Percentiles rank a stretch among this genome's conserved stretches.
phyloP scores from a whole-genome alignment of 2,329 filamentous ascomycete genomes.

The Exophiala phaeomuriformis region DNA sequence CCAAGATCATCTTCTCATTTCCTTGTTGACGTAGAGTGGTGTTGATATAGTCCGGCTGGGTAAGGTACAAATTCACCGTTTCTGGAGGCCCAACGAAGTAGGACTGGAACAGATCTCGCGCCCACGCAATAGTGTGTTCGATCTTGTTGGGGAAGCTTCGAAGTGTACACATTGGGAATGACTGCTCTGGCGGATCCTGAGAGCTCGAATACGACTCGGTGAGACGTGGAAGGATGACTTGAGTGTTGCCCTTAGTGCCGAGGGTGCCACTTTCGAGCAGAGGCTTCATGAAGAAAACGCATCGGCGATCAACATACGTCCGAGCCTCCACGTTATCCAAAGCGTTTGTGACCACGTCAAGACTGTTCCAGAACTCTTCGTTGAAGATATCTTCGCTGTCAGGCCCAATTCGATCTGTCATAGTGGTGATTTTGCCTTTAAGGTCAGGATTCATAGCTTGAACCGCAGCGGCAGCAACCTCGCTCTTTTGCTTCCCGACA shows the following conservation, averaged over 20 bases:
- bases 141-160: constrained; percentile 97
- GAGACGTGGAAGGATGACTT: constrained; percentile 81
- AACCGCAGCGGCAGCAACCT: constrained; percentile 82
- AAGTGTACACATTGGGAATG: constrained; percentile 97
- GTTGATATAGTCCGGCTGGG: constrained; percentile 83
- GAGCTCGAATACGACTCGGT: constrained; percentile 97
- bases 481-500: constrained; percentile 94
- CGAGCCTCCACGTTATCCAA: constrained; percentile 95
- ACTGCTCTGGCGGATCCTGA: constrained; percentile 95
- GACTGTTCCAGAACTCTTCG: constrained; percentile 77
- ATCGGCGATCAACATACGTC: constrained; percentile 91
- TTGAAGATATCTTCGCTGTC: constrained; percentile 94
- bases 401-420: constrained; percentile 82
- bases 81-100: constrained; percentile 91
- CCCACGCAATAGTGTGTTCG: constrained; percentile 98
- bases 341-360: constrained; percentile 93
- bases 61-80: constrained; percentile 88
- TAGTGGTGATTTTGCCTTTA: constrained; percentile 70
- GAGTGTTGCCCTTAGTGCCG: constrained; percentile 98
- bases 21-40: constrained; percentile 83
- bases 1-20: constrained; percentile 87
- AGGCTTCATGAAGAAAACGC: constrained; percentile 97
- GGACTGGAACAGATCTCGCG: constrained; percentile 88
- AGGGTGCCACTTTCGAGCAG: constrained; percentile 93
- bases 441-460: constrained; percentile 94